A percentile compares a stretch with the other conserved stretches of the same genome.
These are phyloP conservation scores for Aspergillus eucalypticola DNA, from an alignment of 2,329 filamentous ascomycete species.

Conservation along the genomic window DNA sequence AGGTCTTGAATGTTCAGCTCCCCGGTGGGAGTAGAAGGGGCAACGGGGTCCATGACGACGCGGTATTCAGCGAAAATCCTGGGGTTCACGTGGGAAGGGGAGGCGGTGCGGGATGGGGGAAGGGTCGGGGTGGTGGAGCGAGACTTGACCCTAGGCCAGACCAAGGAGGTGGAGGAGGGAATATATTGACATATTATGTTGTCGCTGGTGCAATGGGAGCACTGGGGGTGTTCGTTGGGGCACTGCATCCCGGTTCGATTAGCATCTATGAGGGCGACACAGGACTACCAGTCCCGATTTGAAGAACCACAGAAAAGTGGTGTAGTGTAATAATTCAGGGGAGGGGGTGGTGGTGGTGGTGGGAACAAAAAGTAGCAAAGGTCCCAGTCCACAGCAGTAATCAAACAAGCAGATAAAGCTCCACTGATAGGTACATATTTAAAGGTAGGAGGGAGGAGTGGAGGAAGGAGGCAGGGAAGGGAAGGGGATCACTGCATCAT, in stretches of 20 bases:
- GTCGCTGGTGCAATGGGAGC: constrained; percentile 18
- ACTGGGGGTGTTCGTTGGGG: constrained; percentile 18
- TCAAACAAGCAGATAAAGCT: not conserved
- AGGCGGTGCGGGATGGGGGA: constrained; percentile 8
- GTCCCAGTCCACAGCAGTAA: not conserved
- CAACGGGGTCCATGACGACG: constrained; percentile 11
- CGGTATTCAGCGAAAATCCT: constrained; percentile 9
- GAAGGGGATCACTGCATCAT: not conserved
- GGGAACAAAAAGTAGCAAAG: not conserved
- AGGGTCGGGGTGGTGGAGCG: constrained; percentile 14
- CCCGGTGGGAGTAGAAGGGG: not conserved
- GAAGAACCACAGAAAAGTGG: not conserved
- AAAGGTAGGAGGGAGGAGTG: not conserved
- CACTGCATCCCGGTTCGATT: constrained; percentile 17
- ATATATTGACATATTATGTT: constrained; percentile 19
- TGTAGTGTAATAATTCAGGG: not conserved
- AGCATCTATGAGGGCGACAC: constrained; percentile 6
- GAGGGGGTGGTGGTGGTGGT: too few species aligned
- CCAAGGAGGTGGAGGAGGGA: constrained; percentile 12
- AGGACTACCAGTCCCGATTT: not conserved
- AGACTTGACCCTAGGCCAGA: constrained; percentile 17
- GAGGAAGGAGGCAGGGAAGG: not conserved
- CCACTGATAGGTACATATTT: not conserved
- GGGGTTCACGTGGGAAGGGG: constrained; percentile 12
- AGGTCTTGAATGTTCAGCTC: constrained; percentile 32